A percentile compares a stretch with the other conserved stretches of the same genome.
Conservation (phyloP, 768 basidiomycete genomes). For the Serendipita sp. region DNA sequence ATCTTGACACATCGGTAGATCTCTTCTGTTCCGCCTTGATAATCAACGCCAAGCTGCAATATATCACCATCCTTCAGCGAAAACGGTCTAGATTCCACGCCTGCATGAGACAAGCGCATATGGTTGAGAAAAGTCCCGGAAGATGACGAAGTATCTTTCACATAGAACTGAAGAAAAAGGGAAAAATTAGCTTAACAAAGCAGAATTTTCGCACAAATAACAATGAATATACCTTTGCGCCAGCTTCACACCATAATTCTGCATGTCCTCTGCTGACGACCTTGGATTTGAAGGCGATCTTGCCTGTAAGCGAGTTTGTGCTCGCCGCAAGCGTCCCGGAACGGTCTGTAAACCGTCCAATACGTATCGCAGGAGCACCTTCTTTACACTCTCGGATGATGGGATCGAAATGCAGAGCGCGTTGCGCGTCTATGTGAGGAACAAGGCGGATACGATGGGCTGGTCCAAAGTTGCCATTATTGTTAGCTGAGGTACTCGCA, state of each 20-base stretch:
- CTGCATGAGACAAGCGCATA: constrained; percentile 70
- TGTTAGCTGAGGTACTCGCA: background rate
- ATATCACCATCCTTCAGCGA: constrained; percentile 86
- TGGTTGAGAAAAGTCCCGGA: constrained; percentile 95
- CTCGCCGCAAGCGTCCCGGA: constrained; percentile 45
- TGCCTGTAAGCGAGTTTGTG: constrained; percentile 31
- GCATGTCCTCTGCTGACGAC: constrained; percentile 76
- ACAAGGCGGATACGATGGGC: constrained; percentile 80
- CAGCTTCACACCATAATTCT: constrained; percentile 64
- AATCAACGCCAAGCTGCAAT: constrained; percentile 90
- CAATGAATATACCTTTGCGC: constrained; percentile 21
- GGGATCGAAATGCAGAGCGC: constrained; percentile 82
- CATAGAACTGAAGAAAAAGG: constrained; percentile 42
- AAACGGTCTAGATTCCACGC: constrained; percentile 59
- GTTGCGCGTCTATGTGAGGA: constrained; percentile 81
- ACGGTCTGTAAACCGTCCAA: constrained; percentile 89
- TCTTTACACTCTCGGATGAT: constrained; percentile 71
- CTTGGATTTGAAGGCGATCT: constrained; percentile 72
- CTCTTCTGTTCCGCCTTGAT: constrained; percentile 93
- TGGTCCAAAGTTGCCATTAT: constrained; percentile 13
- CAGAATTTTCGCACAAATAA: background rate
- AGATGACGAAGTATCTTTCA: constrained; percentile 78
- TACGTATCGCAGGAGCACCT: constrained; percentile 56
- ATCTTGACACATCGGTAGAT: constrained; percentile 97
- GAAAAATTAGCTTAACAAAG: background rate